Evolutionary conservation across 768 basidiomycete species (phyloP).

Genomic region (Rhodotorula paludigena): DNA sequence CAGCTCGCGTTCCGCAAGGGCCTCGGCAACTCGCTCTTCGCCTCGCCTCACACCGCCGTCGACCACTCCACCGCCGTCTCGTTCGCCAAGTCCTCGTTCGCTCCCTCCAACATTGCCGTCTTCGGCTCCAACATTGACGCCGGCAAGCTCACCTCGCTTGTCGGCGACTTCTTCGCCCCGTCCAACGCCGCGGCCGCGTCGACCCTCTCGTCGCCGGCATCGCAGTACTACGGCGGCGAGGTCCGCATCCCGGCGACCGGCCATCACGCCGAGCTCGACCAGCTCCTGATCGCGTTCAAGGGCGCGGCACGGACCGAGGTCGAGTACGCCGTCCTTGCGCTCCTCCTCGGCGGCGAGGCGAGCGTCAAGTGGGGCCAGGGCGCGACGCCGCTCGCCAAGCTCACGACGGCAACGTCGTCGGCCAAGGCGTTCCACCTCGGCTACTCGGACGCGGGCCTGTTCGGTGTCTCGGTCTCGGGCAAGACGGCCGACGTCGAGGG

Average conservation of each 20-base stretch:
- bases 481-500: constrained; percentile 60
- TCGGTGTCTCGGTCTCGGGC: constrained; percentile 75
- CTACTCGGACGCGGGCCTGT: constrained; percentile 85
- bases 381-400: constrained; percentile 61
- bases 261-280: constrained; percentile 53
- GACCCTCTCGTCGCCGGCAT: constrained; percentile 47
- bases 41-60: constrained; percentile 60
- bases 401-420: constrained; percentile 58
- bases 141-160: constrained; percentile 61
- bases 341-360: constrained; percentile 70
- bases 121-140: constrained; percentile 81
- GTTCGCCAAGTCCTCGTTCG: constrained; percentile 69
- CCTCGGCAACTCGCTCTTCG: constrained; percentile 84
- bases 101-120: constrained; percentile 69
- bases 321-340: constrained; percentile 71
- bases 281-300: constrained; percentile 82
- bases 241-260: constrained; percentile 59
- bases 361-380: constrained; percentile 84
- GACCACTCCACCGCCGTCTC: constrained; percentile 55
- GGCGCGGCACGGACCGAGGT: constrained; percentile 66
- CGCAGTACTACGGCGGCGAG: constrained; percentile 79
- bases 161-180: constrained; percentile 62
- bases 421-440: constrained; percentile 73
- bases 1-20: constrained; percentile 86
- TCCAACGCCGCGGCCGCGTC: constrained; percentile 47